These are phyloP conservation scores for Betula pendula DNA, from an alignment of 306 rosid genomes.

Conservation along the genomic window DNA sequence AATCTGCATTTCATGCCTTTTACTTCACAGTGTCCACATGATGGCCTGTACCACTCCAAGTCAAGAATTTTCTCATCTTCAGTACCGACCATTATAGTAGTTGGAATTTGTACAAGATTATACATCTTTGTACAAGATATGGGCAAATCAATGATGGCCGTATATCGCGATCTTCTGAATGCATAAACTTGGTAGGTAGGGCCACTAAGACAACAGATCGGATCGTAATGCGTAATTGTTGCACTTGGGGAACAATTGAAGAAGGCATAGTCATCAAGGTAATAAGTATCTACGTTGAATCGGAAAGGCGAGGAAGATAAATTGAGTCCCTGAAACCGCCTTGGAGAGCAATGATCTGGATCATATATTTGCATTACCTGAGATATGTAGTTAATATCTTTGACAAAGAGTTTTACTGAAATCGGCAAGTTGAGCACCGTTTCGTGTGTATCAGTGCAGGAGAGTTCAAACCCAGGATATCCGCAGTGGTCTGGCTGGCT, in stretches of 20 bases:
- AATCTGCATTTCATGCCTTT: slow-evolving; percentile 24
- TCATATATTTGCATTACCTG: neutral
- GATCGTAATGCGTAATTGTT: too few relatives aligned
- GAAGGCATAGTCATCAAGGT: too few relatives aligned
- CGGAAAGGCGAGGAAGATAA: neutral
- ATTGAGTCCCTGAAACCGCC: neutral
- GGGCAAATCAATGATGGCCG: too few relatives aligned
- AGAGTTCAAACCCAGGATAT: slow-evolving; percentile 6
- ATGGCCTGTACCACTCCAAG: neutral
- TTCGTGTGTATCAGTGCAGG: neutral
- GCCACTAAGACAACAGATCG: neutral
- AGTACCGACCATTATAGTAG: rapidly evolving
- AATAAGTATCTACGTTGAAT: too few relatives aligned
- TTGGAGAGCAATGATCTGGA: neutral
- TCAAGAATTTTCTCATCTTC: neutral
- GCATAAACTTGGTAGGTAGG: neutral
- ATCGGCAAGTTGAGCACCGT: neutral
- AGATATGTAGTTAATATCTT: neutral
- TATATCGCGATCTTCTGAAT: too few relatives aligned
- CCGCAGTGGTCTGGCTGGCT: slow-evolving; percentile 19
- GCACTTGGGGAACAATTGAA: neutral
- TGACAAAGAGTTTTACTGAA: neutral
- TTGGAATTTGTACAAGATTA: rapidly evolving
- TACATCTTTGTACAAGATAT: too few relatives aligned
- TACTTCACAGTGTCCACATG: neutral